Evolutionary conservation across 257 asterid genomes (phyloP).

Genomic region (Sherardia arvensis): DNA sequence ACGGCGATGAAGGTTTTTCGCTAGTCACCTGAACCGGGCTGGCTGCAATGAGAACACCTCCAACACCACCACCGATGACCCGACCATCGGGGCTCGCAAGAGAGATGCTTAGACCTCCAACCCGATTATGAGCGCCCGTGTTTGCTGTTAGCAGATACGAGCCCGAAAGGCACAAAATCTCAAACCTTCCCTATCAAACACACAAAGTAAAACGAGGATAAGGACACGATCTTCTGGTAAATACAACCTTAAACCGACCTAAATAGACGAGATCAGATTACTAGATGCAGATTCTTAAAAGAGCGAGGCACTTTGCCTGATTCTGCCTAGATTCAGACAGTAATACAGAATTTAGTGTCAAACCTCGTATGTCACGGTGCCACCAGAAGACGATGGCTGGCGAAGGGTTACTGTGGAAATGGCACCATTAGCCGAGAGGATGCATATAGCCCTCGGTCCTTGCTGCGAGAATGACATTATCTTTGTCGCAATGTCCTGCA

Average conservation of each 20-base stretch:
- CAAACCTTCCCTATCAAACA: conserved; percentile 61
- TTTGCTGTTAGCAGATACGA: conserved; percentile 45
- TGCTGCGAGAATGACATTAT: conserved; percentile 49
- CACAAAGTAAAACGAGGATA: not conserved
- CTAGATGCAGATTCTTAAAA: not conserved
- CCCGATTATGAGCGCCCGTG: conserved; percentile 38
- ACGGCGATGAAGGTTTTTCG: not conserved
- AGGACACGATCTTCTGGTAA: not conserved
- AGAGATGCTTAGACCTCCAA: conserved; percentile 55
- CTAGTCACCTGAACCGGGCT: conserved; percentile 61
- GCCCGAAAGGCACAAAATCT: conserved; percentile 64
- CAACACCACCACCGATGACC: conserved; percentile 77
- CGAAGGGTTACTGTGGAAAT: conserved; percentile 58
- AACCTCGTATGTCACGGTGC: conserved; percentile 79
- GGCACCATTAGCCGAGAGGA: conserved; percentile 67
- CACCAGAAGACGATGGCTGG: conserved; percentile 52
- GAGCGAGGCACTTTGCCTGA: not conserved
- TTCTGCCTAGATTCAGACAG: not conserved
- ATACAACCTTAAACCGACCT: not conserved
- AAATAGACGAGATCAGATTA: not conserved
- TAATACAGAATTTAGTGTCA: conserved; percentile 8
- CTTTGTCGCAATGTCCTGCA: conserved; percentile 71
- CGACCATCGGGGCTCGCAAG: conserved; percentile 83
- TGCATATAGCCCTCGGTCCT: conserved; percentile 52
- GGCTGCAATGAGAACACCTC: conserved; percentile 79